phyloP scores from a whole-genome alignment of 2,329 filamentous ascomycete species.

The Eurotiales sp. region DNA sequence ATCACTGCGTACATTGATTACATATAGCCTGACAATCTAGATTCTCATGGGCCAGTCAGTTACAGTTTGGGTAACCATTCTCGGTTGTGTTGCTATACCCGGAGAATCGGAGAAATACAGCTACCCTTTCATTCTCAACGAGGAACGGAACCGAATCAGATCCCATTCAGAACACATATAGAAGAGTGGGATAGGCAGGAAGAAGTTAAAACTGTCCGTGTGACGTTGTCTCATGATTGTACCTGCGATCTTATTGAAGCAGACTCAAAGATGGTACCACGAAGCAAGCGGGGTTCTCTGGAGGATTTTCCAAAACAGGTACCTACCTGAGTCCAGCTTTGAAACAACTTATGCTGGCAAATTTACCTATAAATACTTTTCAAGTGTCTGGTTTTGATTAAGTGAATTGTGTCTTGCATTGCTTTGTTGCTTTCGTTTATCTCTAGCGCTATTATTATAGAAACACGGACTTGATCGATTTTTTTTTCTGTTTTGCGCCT shows the following conservation, averaged over 20 bases:
- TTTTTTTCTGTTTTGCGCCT: background rate
- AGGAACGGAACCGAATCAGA: too few species aligned
- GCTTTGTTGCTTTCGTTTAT: background rate
- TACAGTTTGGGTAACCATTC: background rate
- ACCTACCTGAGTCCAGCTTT: too few species aligned
- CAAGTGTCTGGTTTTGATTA: background rate
- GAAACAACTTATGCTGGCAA: too few species aligned
- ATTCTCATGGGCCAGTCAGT: background rate
- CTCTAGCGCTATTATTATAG: background rate
- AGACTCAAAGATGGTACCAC: background rate
- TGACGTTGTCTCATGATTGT: background rate
- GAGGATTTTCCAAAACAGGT: too few species aligned
- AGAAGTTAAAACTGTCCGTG: background rate
- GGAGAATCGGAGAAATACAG: slow-evolving; percentile 10
- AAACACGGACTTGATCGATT: too few species aligned
- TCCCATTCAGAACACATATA: background rate
- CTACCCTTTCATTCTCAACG: too few species aligned
- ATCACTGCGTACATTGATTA: background rate
- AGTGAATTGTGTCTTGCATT: background rate
- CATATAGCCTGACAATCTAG: background rate
- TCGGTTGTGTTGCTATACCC: background rate
- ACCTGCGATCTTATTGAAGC: background rate
- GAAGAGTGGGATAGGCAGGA: too few species aligned
- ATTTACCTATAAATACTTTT: background rate
- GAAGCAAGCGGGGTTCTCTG: too few species aligned